Evolutionary conservation across 495 filamentous ascomycete species (phyloP).

Genomic region (Apiosordaria backusii): DNA sequence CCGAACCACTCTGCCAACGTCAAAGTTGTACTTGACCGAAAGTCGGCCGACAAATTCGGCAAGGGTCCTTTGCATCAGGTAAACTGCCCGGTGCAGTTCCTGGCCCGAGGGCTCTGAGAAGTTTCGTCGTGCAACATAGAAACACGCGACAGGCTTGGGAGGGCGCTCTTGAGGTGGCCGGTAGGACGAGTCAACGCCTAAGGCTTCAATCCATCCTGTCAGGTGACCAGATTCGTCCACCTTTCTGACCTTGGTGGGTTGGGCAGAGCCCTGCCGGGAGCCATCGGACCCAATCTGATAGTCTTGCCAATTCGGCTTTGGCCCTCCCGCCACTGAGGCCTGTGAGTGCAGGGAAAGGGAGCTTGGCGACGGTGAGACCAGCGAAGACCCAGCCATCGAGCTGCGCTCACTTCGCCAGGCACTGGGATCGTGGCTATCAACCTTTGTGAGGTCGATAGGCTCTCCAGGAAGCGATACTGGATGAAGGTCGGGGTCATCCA

Average conservation of each 20-base stretch:
- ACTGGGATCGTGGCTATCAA: conserved; percentile 52
- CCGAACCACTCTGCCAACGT: conserved; percentile 63
- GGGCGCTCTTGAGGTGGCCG: conserved; percentile 70
- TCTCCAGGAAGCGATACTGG: conserved; percentile 76
- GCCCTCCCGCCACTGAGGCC: conserved; percentile 29
- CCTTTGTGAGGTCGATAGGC: conserved; percentile 54
- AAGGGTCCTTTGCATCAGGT: conserved; percentile 71
- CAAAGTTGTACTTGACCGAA: conserved; percentile 73
- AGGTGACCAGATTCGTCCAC: conserved; percentile 52
- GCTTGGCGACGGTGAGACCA: conserved; percentile 70
- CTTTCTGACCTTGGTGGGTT: conserved; percentile 47
- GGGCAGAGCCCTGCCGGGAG: conserved; percentile 40
- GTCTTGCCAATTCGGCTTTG: conserved; percentile 54
- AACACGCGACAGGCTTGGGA: conserved; percentile 76
- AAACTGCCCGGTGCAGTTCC: conserved; percentile 80
- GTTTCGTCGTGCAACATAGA: conserved; percentile 70
- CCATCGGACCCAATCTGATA: conserved; percentile 40
- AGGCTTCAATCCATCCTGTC: conserved; percentile 83
- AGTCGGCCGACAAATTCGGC: conserved; percentile 67
- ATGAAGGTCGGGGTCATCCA: conserved; percentile 84
- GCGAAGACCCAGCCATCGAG: conserved; percentile 53
- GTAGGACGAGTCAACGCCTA: conserved; percentile 84
- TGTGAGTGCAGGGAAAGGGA: conserved; percentile 58
- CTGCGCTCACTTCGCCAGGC: conserved; percentile 56
- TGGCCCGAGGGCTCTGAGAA: conserved; percentile 50